Evolutionary conservation across 768 basidiomycete genomes (phyloP), one percentile per base, ranked within the genome.

Genomic region (Naematelia aurantialba): DNA sequence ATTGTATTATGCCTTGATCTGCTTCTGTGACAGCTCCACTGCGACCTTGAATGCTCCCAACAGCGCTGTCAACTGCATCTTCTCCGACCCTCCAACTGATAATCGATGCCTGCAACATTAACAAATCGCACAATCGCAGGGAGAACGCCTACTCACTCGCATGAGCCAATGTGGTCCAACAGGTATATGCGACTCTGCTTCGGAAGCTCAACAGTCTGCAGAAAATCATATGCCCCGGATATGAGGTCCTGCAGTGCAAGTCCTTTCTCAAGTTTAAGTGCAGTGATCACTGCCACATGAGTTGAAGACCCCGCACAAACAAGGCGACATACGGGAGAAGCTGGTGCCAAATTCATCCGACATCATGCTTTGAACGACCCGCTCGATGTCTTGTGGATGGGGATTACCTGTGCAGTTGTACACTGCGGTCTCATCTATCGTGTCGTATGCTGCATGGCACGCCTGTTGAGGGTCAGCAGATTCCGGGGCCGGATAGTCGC

Each of bases 371-470:
- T 89, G 87, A 29, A 98, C 89, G 42, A 99, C 88, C 11, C 85
- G 83, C 72, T 93, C 91, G 47, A 99, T 91, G 78, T 99, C 96
- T 25, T 84, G 83, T 0, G 96, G 96, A 74, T 97, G 92, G 19
- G 96, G 96, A 66, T 86, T 93, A 42, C 96, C 96, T 0, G 96
- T 98, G 76, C 94, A 98, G 65, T 88, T 90, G 77, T 98, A 99
- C 22, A 99, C 85, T 63, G 96, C 91, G 0, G 85, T 85, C 78
- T 97, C 93, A 56, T 89, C 88, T 29, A 86, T 85, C 10, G 83
- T 76, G 45, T 93, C 90, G 74, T 97, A 99, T 2, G 94, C 96
- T 14, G 96, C 93, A 75, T 98, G 91, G 71, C 96, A 99, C 0
- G 96, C 96, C 79, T 80, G 55, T n/a, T n/a, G n/a, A n/a, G n/a